Percentiles rank a stretch among this genome's conserved stretches.
These are phyloP conservation scores for Protostelium mycophagum DNA, from an alignment of 78 protist genomes.

Conservation along the genomic window DNA sequence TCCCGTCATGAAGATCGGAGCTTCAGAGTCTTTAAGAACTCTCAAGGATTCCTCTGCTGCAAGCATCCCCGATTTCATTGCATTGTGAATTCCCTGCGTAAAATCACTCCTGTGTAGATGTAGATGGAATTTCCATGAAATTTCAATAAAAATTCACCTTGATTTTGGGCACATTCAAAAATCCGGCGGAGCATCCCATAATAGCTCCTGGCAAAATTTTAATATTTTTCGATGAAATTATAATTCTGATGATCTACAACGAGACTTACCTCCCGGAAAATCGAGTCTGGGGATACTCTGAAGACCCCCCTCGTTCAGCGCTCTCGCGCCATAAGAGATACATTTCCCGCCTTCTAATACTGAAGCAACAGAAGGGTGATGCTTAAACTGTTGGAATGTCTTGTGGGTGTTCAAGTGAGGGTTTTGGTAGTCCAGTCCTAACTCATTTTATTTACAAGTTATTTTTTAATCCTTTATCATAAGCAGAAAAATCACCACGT, in stretches of 20 bases:
- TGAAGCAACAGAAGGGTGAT: constrained; percentile 62
- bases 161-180: constrained; percentile 93
- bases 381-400: constrained; percentile 86
- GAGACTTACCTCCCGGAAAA: constrained; percentile 92
- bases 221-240: constrained; percentile 2
- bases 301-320: constrained; percentile 95
- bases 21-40: constrained; percentile 3
- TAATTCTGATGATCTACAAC: background rate
- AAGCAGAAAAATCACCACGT: no score
- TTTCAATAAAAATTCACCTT: no score
- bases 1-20: constrained; percentile 2
- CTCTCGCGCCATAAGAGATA: constrained; percentile 93
- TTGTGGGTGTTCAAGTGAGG: constrained; percentile 86
- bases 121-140: no score
- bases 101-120: no score
- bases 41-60: constrained; percentile 81
- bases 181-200: constrained; percentile 94
- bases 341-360: constrained; percentile 81
- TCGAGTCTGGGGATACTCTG: constrained; percentile 84
- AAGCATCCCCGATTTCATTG: constrained; percentile 92
- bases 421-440: constrained; percentile 94
- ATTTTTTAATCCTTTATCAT: no score
- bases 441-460: no score
- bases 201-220: constrained; percentile 76
- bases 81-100: constrained; percentile 90